Conservation (phyloP, 2,329 filamentous ascomycete genomes). For the Penicillium sclerotigenum region DNA sequence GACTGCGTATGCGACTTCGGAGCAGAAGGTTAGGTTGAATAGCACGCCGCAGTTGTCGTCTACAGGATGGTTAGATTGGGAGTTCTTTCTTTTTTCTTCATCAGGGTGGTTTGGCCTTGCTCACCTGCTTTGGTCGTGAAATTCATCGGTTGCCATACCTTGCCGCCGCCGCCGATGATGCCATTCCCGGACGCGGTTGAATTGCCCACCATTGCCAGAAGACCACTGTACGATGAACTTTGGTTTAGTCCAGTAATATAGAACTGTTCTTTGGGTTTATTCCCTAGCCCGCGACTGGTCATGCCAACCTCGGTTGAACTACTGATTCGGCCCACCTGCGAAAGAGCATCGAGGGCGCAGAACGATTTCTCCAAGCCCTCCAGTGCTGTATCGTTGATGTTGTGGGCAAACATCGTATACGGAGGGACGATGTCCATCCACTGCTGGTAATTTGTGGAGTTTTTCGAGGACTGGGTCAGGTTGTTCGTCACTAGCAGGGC, state of each 20-base stretch:
- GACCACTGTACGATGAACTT: slow-evolving; percentile 68
- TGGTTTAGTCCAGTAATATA: slow-evolving; percentile 72
- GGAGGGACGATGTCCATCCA: slow-evolving; percentile 61
- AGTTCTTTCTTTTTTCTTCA: too few relatives aligned
- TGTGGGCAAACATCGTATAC: slow-evolving; percentile 74
- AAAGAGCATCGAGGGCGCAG: slow-evolving; percentile 70
- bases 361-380: slow-evolving; percentile 73
- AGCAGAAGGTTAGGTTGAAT: slow-evolving; percentile 83
- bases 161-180: slow-evolving; percentile 67
- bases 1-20: slow-evolving; percentile 84
- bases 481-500: slow-evolving; percentile 77
- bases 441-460: slow-evolving; percentile 49
- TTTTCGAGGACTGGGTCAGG: slow-evolving; percentile 49
- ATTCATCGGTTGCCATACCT: slow-evolving; percentile 67
- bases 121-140: slow-evolving; percentile 77
- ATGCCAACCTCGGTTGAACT: slow-evolving; percentile 61
- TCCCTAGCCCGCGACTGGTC: slow-evolving; percentile 64
- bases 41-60: slow-evolving; percentile 82
- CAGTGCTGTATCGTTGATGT: slow-evolving; percentile 57
- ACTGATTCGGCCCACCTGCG: slow-evolving; percentile 62
- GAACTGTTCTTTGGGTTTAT: slow-evolving; percentile 80
- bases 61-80: slow-evolving; percentile 26
- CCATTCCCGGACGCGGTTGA: slow-evolving; percentile 54
- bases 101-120: slow-evolving; percentile 20
- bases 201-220: slow-evolving; percentile 63